phyloP scores from a whole-genome alignment of 2,329 filamentous ascomycete species.

The Colletotrichum sp. region DNA sequence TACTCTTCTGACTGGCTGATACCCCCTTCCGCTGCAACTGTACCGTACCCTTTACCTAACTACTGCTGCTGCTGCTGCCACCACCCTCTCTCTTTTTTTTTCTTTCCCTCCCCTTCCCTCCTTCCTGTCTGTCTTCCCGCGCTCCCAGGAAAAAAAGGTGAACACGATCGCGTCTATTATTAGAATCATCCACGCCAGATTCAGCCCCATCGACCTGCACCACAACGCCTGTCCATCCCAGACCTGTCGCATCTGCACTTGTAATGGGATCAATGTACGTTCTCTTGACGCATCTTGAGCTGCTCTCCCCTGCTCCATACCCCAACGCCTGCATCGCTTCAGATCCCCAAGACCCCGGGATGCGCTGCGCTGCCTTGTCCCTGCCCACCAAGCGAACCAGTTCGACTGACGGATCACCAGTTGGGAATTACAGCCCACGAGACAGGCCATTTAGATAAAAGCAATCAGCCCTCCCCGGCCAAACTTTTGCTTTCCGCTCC shows the following conservation, averaged over 20 bases:
- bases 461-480: slow-evolving; percentile 11
- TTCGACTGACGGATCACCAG: slow-evolving; percentile 18
- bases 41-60: neutral
- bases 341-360: slow-evolving; percentile 3
- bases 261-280: slow-evolving; percentile 25
- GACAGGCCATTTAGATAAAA: slow-evolving; percentile 20
- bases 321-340: neutral
- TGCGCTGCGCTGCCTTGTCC: slow-evolving; percentile 9
- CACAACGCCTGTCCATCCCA: slow-evolving; percentile 32
- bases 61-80: slow-evolving; percentile 3
- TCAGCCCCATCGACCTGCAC: slow-evolving; percentile 52
- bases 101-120: slow-evolving; percentile 25
- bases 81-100: slow-evolving; percentile 12
- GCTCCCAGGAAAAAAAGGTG: slow-evolving; percentile 29
- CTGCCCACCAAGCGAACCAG: neutral
- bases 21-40: neutral
- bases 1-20: neutral
- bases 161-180: slow-evolving; percentile 56
- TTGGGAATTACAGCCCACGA: slow-evolving; percentile 5
- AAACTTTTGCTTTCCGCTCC: slow-evolving; percentile 8
- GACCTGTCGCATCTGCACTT: slow-evolving; percentile 23
- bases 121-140: slow-evolving; percentile 26
- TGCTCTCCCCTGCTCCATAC: slow-evolving; percentile 14
- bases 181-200: slow-evolving; percentile 57
- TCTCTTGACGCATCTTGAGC: slow-evolving; percentile 13